Evolutionary conservation across 768 basidiomycete species (phyloP).

Genomic region (Mycena pura): DNA sequence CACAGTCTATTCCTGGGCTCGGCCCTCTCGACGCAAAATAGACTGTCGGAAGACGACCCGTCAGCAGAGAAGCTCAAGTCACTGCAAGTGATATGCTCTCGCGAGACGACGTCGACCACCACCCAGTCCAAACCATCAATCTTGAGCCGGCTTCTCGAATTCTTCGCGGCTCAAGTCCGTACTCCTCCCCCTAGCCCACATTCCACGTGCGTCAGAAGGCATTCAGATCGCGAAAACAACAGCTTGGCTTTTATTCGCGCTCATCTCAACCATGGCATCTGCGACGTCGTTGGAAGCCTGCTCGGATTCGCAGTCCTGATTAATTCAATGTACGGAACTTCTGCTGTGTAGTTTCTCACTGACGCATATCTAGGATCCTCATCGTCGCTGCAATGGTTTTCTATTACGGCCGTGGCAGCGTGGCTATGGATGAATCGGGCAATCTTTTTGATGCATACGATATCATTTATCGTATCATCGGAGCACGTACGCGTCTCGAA

Average conservation of each 20-base stretch:
- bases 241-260: constrained; percentile 59
- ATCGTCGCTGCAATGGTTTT: constrained; percentile 86
- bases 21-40: constrained; percentile 82
- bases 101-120: constrained; percentile 16
- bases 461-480: constrained; percentile 71
- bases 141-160: constrained; percentile 30
- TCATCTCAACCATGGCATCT: constrained; percentile 69
- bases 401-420: constrained; percentile 51
- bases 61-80: constrained; percentile 30
- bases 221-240: constrained; percentile 66
- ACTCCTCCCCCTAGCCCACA: constrained; percentile 42
- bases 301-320: constrained; percentile 88
- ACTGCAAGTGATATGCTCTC: constrained; percentile 27
- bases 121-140: constrained; percentile 5
- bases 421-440: constrained; percentile 51
- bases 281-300: constrained; percentile 72
- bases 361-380: too few relatives aligned
- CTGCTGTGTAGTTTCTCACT: too few relatives aligned
- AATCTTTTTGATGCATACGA: constrained; percentile 86
- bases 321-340: too few relatives aligned
- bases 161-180: constrained; percentile 41
- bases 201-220: constrained; percentile 46
- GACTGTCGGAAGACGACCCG: constrained; percentile 50
- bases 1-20: constrained; percentile 93
- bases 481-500: constrained; percentile 55